Base-by-base conservation (phyloP, 306 rosid genomes). In the Adenanthera pavonina region DNA sequence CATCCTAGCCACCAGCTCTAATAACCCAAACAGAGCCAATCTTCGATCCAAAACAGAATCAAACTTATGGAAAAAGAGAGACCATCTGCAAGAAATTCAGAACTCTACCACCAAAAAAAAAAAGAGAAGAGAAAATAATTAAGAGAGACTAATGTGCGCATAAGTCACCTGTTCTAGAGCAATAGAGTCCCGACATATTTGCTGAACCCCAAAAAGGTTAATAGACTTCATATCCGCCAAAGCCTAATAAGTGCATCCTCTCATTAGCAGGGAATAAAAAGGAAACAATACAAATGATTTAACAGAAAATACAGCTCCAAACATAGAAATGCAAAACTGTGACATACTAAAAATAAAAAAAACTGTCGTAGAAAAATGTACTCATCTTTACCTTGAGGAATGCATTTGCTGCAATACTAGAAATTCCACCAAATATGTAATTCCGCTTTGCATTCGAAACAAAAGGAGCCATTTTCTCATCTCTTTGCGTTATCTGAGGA, bases 171-270 rank as follows among this genome's bases (percentile, higher is more conserved):
- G 99, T 89, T 96, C 99, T 85, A 96, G 83, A 19, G 98, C 99
- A 41, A 96, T 96, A 69, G 99, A 82, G 85, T 96, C 92, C 78
- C 99, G 94, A 78, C 98, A 93, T 85, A 96, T 91, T 88, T 96
- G 99, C 88, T 96, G 99, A 87, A 96, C 99, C 71, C 99, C 99
- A 86, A 96, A 96, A 82, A 96, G 98, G 86, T 93, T 96, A 82
- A 96, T 89, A 47, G 92, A 81, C 79, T 92, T 92, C 90, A 96
- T 93, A 87, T 89, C 98, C 68, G 91, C 94, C 86, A 96, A 87
- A 71, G 97, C 98, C 99, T 96, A 83, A 82, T 47, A 71, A 79
- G 78, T 36, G 35, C 81, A 81, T 56, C 78, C 74, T 74, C 67
- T 41, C 78, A 65, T 88, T 60, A 87, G 84, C 51, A 83, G 78